Evolutionary conservation across 179 eudicot genomes (phyloP).

Genomic region (Drosera spatulata): DNA sequence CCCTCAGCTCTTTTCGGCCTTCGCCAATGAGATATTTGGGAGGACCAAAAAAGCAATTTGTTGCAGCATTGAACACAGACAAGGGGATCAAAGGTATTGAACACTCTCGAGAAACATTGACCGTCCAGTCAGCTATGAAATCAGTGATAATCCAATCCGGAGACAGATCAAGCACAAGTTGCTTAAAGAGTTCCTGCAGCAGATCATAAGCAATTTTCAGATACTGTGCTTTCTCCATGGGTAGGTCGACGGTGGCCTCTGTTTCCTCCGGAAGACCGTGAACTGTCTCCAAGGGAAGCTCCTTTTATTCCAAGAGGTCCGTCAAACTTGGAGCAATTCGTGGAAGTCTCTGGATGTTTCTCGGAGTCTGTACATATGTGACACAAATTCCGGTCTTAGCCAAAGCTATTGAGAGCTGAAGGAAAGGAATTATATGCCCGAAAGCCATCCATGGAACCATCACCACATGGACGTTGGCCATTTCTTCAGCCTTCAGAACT

Average conservation of each 20-base stretch:
- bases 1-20: constrained; percentile 2
- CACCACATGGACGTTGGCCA: not conserved
- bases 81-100: constrained; percentile 1
- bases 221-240: constrained; percentile 9
- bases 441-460: constrained; percentile 6
- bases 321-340: not conserved
- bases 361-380: constrained; percentile 7
- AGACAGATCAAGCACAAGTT: constrained; percentile 1
- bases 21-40: constrained; percentile 14
- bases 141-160: too few species aligned
- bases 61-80: constrained; percentile 9
- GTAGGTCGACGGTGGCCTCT: constrained; percentile 31
- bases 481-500: not conserved
- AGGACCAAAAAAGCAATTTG: constrained; percentile 18
- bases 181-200: constrained; percentile 12
- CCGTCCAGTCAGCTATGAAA: too few species aligned
- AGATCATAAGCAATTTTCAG: constrained; percentile 16
- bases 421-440: too few species aligned
- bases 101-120: too few species aligned
- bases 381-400: constrained; percentile 7
- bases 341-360: constrained; percentile 9
- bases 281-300: constrained; percentile 3
- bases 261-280: constrained; percentile 13
- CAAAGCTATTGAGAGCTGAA: constrained; percentile 13
- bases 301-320: not conserved